Base-by-base conservation (phyloP, 2,329 filamentous ascomycete species). In the Fusarium sp. region DNA sequence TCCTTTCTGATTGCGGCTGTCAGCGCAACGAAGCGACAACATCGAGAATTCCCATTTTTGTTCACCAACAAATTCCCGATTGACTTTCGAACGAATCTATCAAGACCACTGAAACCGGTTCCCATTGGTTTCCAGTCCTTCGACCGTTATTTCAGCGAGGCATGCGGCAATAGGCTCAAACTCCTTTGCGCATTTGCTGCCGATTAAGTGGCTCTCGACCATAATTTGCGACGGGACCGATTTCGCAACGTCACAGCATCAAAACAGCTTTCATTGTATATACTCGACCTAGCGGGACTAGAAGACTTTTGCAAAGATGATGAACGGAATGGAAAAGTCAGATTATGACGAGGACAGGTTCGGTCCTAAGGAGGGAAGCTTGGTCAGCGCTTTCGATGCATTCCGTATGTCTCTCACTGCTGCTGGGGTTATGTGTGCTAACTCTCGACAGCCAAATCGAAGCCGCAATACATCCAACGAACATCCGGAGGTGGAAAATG, bases 321-420 rank as follows among this genome's bases (percentile, higher is more conserved):
- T 97, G 94, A 93, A 96, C 88, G 93, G 92, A 78, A 95, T 92
- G 84, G 86, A 91, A 76, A 88, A 92, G 79, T 87, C 89, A 76
- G 61, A 60, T 61, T 70, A 95, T 76, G 88, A 95, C 79, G 95
- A 97, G 78, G 92, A 93, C 81, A 85, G 90, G 72, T 97, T 97
- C 84, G 93, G 90, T 79, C 91, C 93, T 77, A 91, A 92, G 80
- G 87, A 89, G 62, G 86, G 84, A 44, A 76, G 72, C 81, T 89
- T 92, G 65, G 90, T 97, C 78, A 92, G 91, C 82, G 95, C 95
- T 67, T 99, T 99, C 83, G 96, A 99, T 86, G 95, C 95, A 74
- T 99, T 99, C 82, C 95, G 95, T 97, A 89, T 80, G 93, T 77
- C 42, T 48, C 33, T 47, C 57, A 26, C 41, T 38, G 5, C 48